phyloP scores from a whole-genome alignment of 202 grass and related monocot species.

The Panicum hallii region DNA sequence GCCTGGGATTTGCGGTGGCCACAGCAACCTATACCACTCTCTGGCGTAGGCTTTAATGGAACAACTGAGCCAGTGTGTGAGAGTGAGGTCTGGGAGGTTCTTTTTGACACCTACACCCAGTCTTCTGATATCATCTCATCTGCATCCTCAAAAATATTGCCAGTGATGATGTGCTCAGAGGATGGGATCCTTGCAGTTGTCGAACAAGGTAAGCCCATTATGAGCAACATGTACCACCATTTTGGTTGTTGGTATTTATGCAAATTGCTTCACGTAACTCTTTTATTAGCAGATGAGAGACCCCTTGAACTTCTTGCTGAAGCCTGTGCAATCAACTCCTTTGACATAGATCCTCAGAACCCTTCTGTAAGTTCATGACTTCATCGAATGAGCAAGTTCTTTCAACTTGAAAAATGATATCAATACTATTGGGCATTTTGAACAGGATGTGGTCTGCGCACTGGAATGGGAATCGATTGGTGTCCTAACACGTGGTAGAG shows the following conservation, averaged over 20 bases:
- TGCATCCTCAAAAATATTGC: conserved; percentile 66
- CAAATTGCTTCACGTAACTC: neutral
- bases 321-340: conserved; percentile 85
- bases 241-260: neutral
- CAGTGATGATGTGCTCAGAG: conserved; percentile 96
- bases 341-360: conserved; percentile 90
- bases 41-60: conserved; percentile 53
- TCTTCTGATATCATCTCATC: conserved; percentile 68
- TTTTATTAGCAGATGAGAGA: conserved; percentile 65
- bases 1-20: conserved; percentile 82
- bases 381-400: neutral
- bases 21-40: conserved; percentile 77
- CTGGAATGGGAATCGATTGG: conserved; percentile 92
- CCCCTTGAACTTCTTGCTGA: conserved; percentile 69
- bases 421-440: conserved; percentile 19
- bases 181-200: conserved; percentile 85
- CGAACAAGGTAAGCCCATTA: conserved; percentile 66
- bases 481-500: conserved; percentile 73
- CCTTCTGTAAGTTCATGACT: conserved; percentile 73
- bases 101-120: conserved; percentile 72
- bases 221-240: neutral
- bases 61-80: conserved; percentile 46
- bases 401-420: conserved; percentile 8
- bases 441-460: conserved; percentile 82
- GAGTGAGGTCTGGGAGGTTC: conserved; percentile 97